Conservation (phyloP, 441 rosid species). For the Pelargonium myrrhifolium region DNA sequence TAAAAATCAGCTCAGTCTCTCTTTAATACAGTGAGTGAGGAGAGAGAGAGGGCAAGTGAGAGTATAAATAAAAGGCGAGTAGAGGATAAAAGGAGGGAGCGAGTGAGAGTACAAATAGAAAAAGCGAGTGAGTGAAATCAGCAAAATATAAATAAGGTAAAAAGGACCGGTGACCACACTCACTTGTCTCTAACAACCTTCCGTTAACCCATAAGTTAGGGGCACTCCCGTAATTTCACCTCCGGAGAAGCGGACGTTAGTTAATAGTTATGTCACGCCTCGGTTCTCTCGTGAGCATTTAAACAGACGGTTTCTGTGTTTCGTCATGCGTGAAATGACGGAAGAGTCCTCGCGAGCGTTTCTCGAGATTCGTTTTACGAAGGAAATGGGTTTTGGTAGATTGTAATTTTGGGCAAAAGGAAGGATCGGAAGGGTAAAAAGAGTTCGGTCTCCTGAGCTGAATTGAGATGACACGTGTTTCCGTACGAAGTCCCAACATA, state of each 20-base stretch:
- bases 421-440: no score
- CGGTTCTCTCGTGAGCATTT: not conserved
- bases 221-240: not conserved
- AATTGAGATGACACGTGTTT: no score
- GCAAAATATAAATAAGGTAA: not conserved
- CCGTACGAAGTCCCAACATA: no score
- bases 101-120: no score
- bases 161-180: not conserved
- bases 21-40: not conserved
- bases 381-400: no score
- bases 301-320: not conserved
- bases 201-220: not conserved
- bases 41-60: not conserved
- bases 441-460: no score
- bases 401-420: no score
- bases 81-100: no score
- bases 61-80: not conserved
- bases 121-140: not conserved
- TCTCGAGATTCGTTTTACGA: not conserved
- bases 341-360: not conserved
- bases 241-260: not conserved
- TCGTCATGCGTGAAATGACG: not conserved
- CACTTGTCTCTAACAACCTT: not conserved
- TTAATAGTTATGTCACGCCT: not conserved
- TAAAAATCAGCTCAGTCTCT: no score